These are phyloP conservation scores for Cucumis melo DNA, from an alignment of 306 rosid genomes.

Conservation along the genomic window DNA sequence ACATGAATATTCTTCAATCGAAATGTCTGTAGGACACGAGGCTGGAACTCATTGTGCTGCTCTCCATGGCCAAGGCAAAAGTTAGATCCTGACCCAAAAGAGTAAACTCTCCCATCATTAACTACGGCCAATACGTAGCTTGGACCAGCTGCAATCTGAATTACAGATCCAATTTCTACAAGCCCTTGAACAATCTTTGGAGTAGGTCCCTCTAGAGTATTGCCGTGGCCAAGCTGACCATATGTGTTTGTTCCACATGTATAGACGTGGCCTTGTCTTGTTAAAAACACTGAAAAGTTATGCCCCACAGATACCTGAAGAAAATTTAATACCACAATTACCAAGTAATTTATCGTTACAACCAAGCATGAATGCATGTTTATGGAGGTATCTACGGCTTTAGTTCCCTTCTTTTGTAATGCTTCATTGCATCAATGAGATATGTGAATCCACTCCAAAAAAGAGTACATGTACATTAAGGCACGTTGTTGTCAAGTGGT, in stretches of 20 bases:
- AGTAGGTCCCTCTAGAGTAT: slow-evolving; percentile 49
- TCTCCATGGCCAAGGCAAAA: slow-evolving; percentile 98
- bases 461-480: neutral
- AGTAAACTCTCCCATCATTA: slow-evolving; percentile 54
- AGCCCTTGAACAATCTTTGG: slow-evolving; percentile 59
- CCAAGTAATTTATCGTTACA: neutral
- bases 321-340: slow-evolving; percentile 5
- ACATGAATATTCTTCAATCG: slow-evolving; percentile 56
- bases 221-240: slow-evolving; percentile 92
- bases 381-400: neutral
- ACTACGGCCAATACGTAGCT: slow-evolving; percentile 57
- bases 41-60: slow-evolving; percentile 66
- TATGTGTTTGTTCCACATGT: slow-evolving; percentile 73
- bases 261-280: slow-evolving; percentile 68
- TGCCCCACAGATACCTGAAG: slow-evolving; percentile 82
- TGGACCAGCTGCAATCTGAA: slow-evolving; percentile 81
- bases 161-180: slow-evolving; percentile 33
- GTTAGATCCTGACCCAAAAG: slow-evolving; percentile 83
- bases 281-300: slow-evolving; percentile 74
- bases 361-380: neutral
- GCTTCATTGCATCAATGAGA: neutral
- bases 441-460: neutral
- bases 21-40: slow-evolving; percentile 64
- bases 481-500: neutral
- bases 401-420: neutral